Conservation (phyloP, 1,284 basidiomycete genomes). For the Puccinia brachypodii region DNA sequence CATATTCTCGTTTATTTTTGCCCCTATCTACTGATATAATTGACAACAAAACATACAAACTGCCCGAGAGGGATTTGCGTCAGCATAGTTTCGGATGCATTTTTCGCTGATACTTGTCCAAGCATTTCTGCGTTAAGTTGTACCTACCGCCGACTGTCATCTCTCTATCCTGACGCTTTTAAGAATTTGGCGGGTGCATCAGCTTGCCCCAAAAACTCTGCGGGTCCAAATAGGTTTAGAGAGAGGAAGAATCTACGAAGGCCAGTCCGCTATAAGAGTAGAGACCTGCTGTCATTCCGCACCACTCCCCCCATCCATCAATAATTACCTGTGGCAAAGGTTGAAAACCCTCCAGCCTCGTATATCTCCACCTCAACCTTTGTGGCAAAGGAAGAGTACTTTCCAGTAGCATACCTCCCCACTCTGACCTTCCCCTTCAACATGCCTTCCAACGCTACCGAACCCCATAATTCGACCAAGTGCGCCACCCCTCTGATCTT, state of each 20-base stretch:
- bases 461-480: slow-evolving; percentile 22
- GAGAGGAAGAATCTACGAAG: slow-evolving; percentile 17
- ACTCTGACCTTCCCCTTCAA: neutral
- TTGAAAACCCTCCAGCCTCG: neutral
- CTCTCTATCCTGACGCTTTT: neutral
- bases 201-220: slow-evolving; percentile 9
- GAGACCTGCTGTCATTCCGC: neutral
- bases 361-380: neutral
- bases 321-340: neutral
- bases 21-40: slow-evolving; percentile 18
- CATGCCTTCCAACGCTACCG: neutral
- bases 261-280: slow-evolving; percentile 2
- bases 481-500: neutral
- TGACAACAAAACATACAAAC: neutral
- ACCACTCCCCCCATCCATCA: neutral
- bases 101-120: slow-evolving; percentile 25
- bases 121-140: slow-evolving; percentile 13
- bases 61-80: slow-evolving; percentile 18
- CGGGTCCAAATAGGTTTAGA: neutral
- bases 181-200: neutral
- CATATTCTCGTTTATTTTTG: slow-evolving; percentile 18
- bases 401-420: neutral
- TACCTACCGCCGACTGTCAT: neutral
- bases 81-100: slow-evolving; percentile 14
- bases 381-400: neutral